Percentiles rank a stretch among this genome's conserved stretches.
These are phyloP conservation scores for Neofusicoccum laricinum DNA, from an alignment of 2,329 filamentous ascomycete genomes.

Conservation along the genomic window DNA sequence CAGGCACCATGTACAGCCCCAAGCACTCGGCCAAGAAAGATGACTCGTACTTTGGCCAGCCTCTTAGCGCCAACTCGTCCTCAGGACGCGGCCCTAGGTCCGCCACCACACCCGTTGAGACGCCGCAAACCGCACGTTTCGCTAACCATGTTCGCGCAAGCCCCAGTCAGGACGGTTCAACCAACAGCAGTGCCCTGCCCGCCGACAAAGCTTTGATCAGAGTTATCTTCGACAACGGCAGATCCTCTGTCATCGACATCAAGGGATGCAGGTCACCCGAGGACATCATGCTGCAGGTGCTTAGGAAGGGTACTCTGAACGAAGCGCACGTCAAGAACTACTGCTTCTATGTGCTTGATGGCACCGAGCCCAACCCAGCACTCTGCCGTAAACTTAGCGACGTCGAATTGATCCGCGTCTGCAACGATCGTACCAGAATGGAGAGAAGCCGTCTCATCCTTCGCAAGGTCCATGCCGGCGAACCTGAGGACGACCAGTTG, in stretches of 20 bases:
- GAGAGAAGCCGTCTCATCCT: slow-evolving; percentile 90
- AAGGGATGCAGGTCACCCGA: slow-evolving; percentile 88
- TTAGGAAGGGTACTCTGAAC: slow-evolving; percentile 82
- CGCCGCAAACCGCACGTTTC: slow-evolving; percentile 48
- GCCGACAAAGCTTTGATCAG: slow-evolving; percentile 85
- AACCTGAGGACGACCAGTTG: slow-evolving; percentile 83
- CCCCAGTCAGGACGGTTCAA: slow-evolving; percentile 77
- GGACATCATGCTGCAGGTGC: slow-evolving; percentile 84
- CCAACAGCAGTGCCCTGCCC: slow-evolving; percentile 74
- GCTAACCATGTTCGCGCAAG: slow-evolving; percentile 71
- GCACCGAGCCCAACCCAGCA: slow-evolving; percentile 75
- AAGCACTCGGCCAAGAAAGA: slow-evolving; percentile 53
- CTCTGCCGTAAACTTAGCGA: slow-evolving; percentile 82
- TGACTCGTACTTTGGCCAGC: slow-evolving; percentile 54
- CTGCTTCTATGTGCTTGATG: slow-evolving; percentile 91
- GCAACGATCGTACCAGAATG: slow-evolving; percentile 78
- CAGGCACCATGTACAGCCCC: slow-evolving; percentile 56
- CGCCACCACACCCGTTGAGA: slow-evolving; percentile 21
- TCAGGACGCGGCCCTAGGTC: slow-evolving; percentile 26
- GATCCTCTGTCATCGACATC: slow-evolving; percentile 92
- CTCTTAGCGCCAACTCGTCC: slow-evolving; percentile 52
- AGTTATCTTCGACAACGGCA: slow-evolving; percentile 87
- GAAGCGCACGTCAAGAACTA: slow-evolving; percentile 93
- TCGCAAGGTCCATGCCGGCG: slow-evolving; percentile 85
- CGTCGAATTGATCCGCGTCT: slow-evolving; percentile 84